Evolutionary conservation across 306 rosid genomes (phyloP).

Genomic region (Casuarina glauca): DNA sequence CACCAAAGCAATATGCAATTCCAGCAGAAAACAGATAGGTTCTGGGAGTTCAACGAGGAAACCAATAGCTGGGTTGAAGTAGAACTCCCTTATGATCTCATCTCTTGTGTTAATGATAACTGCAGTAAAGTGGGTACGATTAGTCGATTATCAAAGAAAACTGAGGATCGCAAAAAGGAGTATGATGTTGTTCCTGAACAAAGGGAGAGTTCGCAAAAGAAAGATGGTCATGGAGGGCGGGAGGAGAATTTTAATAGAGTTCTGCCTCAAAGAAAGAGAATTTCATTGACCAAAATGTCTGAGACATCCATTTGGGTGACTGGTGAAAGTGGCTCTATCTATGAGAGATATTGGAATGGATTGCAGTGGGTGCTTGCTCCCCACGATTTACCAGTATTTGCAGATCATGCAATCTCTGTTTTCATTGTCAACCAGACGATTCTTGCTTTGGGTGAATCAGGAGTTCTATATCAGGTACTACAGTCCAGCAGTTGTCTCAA

Average conservation of each 20-base stretch:
- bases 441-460: constrained; percentile 81
- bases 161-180: constrained; percentile 27
- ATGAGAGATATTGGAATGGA: constrained; percentile 98
- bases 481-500: constrained; percentile 11
- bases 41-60: constrained; percentile 76
- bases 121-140: constrained; percentile 47
- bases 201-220: constrained; percentile 25
- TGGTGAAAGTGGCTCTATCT: constrained; percentile 85
- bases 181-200: constrained; percentile 32
- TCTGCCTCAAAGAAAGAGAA: constrained; percentile 66
- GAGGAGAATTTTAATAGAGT: constrained; percentile 28
- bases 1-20: constrained; percentile 42
- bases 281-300: constrained; percentile 76
- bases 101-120: constrained; percentile 50
- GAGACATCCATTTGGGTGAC: constrained; percentile 82
- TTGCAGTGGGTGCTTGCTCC: constrained; percentile 91
- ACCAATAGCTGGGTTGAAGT: constrained; percentile 80
- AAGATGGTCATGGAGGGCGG: constrained; percentile 17
- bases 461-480: constrained; percentile 72
- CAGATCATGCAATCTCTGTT: constrained; percentile 60
- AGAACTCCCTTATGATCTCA: constrained; percentile 65
- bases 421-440: constrained; percentile 63
- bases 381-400: constrained; percentile 71
- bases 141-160: constrained; percentile 9
- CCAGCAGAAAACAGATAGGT: constrained; percentile 76